Base-by-base conservation (phyloP, 208 protist species). In the Sergeia podlipaevii region DNA sequence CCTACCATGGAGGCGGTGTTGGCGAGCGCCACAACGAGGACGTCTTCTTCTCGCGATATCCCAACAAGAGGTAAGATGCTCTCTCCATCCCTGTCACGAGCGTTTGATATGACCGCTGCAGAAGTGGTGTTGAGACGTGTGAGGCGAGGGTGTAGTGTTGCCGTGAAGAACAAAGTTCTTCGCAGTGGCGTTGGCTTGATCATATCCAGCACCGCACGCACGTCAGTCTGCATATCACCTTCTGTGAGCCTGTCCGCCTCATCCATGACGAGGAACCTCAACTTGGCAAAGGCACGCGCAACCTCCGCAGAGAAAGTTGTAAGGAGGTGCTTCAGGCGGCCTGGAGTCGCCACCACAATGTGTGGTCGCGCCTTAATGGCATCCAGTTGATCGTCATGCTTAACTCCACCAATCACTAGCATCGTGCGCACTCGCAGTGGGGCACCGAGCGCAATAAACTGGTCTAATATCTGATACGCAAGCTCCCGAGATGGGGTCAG, bases 401-500 rank as follows among this genome's bases (percentile, higher is more conserved):
- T 70, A 15, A 90, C 78, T 0, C 88, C 88, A 21, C 88, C 88
- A 53, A 92, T 85, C 15, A 82, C 60, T 2, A 91, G 65, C 60
- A 79, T 69, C 15, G 72, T 76, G 41, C 85, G 81, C 30, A 89
- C 63, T 17, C 74, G 72, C 46, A 95, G 37, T 7, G 84, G 82
- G 2, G 84, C 80, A 3, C 88, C 88, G 34, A 95, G 74, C 8
- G 83, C 82, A 8, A 89, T 66, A 59, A 95, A 95, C 57, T 95
- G 88, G 50, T 95, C 88, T 6, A 81, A 64, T 29, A 99, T 98
- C 65, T 99, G 97, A 44, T 97, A 90, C 0, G 96, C 97, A 0
- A 98, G 69, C 74, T 99, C 97, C 10, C 97, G 79, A 2, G 98
- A 99, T 3, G 98, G 97, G 8, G 97, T 99, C 6, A 99, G 64